Base-by-base conservation (phyloP, 1,284 basidiomycete genomes). In the Marasmius sp. region DNA sequence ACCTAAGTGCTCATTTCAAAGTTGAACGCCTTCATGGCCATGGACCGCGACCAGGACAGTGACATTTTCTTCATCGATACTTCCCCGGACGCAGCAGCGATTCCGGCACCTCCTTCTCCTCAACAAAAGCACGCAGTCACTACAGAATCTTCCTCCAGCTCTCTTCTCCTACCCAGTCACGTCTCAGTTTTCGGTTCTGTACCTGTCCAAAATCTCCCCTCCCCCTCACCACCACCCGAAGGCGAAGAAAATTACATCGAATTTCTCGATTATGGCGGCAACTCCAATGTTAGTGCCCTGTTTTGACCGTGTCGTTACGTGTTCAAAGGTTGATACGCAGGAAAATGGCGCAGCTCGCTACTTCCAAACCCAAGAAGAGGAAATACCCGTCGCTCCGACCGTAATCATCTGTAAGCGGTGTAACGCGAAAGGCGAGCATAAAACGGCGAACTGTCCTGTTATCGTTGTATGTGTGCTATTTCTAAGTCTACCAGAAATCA, bases 371-470 rank as follows among this genome's bases (percentile, higher is more conserved):
- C 52, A 54, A 54, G 75, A 78, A 34, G 75, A 78, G 54, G 73
- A 77, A 51, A 68, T 72, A 12, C 66, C 72, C 11, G 71, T 75
- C 6, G 79, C 77, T 63, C 70, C 78, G 9, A 78, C 72, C 36
- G 77, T 80, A 60, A 77, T 80, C 55, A 80, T 90, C 7, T 92
- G 90, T 77, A 91, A 89, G 71, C 83, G 84, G 56, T 92, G 90
- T 69, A 88, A 88, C 18, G 86, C 81, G 50, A 87, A 88, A 68
- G 88, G 85, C 14, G 79, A 86, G 41, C 90, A 92, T 65, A 84
- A 79, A 68, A 83, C 87, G 1, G 78, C 74, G 33, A 81, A 85
- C 20, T 92, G 90, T 71, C 78, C 82, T n/a, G 79, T 89, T 36
- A 72, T 84, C 62, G 89, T 92, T 67, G 90, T 92, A 64, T 70